These are phyloP conservation scores for Calonectria montana DNA, from an alignment of 2,329 filamentous ascomycete species.

Conservation along the genomic window DNA sequence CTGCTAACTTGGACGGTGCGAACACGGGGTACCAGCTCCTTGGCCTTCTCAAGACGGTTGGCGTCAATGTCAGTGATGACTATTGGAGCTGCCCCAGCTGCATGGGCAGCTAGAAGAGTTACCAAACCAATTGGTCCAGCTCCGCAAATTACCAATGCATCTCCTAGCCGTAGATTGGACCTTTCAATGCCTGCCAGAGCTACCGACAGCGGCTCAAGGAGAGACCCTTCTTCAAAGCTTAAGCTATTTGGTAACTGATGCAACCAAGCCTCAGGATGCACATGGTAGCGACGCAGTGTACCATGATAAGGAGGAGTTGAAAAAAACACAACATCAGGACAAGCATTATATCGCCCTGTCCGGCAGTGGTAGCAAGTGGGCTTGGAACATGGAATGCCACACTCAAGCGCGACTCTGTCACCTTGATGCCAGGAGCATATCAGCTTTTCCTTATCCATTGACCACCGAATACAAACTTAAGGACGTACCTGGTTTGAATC, in stretches of 20 bases:
- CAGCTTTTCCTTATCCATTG: neutral
- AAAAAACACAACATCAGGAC: slow-evolving; percentile 52
- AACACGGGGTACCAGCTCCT: slow-evolving; percentile 48
- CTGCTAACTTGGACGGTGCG: slow-evolving; percentile 49
- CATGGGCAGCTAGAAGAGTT: slow-evolving; percentile 54
- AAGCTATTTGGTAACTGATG: slow-evolving; percentile 51
- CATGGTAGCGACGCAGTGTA: slow-evolving; percentile 51
- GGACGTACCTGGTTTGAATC: slow-evolving; percentile 14
- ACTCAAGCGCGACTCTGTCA: slow-evolving; percentile 40
- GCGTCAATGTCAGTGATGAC: slow-evolving; percentile 54
- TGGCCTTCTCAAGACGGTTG: slow-evolving; percentile 8
- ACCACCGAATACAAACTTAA: neutral
- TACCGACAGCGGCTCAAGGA: slow-evolving; percentile 61
- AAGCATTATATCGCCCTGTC: slow-evolving; percentile 54
- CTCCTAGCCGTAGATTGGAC: slow-evolving; percentile 51
- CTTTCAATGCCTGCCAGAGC: slow-evolving; percentile 57
- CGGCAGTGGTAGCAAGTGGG: slow-evolving; percentile 49
- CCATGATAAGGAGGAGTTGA: slow-evolving; percentile 53
- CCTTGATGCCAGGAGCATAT: slow-evolving; percentile 19
- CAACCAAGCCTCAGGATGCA: slow-evolving; percentile 51
- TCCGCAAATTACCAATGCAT: slow-evolving; percentile 50
- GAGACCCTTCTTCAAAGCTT: slow-evolving; percentile 34
- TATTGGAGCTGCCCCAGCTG: slow-evolving; percentile 55
- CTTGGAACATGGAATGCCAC: slow-evolving; percentile 48
- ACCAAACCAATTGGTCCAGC: slow-evolving; percentile 52